Conservation (phyloP, 306 rosid species). For the Dryas alaskensis region DNA sequence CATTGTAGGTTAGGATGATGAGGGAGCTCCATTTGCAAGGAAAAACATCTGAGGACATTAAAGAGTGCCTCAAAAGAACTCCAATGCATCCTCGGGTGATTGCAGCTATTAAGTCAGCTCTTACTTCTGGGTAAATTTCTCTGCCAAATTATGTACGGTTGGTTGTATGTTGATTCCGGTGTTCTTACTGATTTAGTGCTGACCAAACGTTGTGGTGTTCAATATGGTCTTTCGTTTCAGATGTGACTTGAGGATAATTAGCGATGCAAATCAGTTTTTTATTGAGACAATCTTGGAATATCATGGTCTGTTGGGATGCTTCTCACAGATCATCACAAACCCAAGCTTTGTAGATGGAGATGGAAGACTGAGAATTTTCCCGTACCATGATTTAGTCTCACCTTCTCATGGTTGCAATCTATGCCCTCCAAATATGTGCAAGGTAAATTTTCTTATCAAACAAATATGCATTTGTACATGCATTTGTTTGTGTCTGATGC, state of each 20-base stretch:
- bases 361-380: conserved; percentile 57
- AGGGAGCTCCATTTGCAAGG: conserved; percentile 66
- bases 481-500: not conserved
- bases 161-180: not conserved
- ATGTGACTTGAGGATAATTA: conserved; percentile 69
- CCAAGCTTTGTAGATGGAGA: conserved; percentile 46
- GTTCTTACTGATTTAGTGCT: conserved; percentile 4
- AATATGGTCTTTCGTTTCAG: conserved; percentile 37
- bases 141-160: not conserved
- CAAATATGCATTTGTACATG: not conserved
- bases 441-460: conserved; percentile 31
- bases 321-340: conserved; percentile 57
- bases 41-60: conserved; percentile 38
- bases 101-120: conserved; percentile 67
- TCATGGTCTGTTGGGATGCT: conserved; percentile 57
- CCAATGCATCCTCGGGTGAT: conserved; percentile 47
- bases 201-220: conserved; percentile 1
- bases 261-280: conserved; percentile 69
- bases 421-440: conserved; percentile 80
- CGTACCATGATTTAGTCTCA: conserved; percentile 44
- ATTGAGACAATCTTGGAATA: conserved; percentile 64
- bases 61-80: conserved; percentile 50
- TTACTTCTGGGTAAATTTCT: conserved; percentile 46
- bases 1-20: conserved; percentile 53
- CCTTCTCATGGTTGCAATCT: conserved; percentile 61